Conservation (phyloP, 371 early-diverging fungal species). For the Vairimorpha ceranae region DNA sequence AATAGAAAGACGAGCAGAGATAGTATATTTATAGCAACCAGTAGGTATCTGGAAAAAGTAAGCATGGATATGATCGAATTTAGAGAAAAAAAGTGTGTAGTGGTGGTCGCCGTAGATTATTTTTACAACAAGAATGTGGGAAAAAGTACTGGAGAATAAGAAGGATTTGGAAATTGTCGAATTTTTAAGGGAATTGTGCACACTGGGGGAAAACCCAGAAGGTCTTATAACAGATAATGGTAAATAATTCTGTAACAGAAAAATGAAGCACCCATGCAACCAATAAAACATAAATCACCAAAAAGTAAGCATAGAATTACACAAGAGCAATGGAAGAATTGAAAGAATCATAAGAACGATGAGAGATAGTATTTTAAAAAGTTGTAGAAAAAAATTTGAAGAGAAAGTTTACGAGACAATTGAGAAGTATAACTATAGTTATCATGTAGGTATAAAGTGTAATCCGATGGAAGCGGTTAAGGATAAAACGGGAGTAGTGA, state of each 20-base stretch:
- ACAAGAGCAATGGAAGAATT: constrained; percentile 26
- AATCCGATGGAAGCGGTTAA: not conserved
- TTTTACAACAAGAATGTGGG: constrained; percentile 20
- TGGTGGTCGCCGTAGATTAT: constrained; percentile 7
- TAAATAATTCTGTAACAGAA: constrained; percentile 15
- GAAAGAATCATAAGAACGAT: constrained; percentile 34
- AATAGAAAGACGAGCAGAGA: constrained; percentile 9
- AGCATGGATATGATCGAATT: not conserved
- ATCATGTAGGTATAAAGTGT: constrained; percentile 3
- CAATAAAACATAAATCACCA: not conserved
- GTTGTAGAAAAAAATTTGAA: not conserved
- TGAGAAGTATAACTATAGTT: not conserved
- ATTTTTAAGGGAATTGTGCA: not conserved
- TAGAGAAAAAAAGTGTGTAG: not conserved
- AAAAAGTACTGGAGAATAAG: constrained; percentile 1
- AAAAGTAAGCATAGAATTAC: constrained; percentile 5
- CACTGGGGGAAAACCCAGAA: not conserved
- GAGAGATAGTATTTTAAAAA: constrained; percentile 26
- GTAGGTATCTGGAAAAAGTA: not conserved
- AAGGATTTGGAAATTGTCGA: not conserved
- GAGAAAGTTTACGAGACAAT: not conserved
- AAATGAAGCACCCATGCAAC: not conserved
- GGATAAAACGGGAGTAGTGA: not conserved
- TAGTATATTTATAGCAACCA: not conserved
- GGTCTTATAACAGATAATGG: constrained; percentile 37